Base-by-base conservation (phyloP, 2,329 filamentous ascomycete genomes). In the Aulographum hederae region DNA sequence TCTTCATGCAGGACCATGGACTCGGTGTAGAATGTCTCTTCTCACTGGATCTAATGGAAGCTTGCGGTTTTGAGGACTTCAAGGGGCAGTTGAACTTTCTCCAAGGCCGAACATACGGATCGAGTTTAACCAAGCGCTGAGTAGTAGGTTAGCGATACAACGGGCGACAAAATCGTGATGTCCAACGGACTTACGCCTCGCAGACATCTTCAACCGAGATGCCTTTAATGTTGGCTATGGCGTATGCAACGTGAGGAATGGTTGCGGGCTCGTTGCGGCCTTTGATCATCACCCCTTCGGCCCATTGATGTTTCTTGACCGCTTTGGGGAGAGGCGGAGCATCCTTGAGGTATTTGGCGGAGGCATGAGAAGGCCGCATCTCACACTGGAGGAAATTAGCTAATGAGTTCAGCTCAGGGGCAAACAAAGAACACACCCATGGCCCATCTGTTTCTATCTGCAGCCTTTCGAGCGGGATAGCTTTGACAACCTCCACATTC, bases 381-480 rank as follows among this genome's bases (percentile, higher is more conserved):
- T 98, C 89, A 48, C 89, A 98, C 79, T 61, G 32, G 16, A 25
- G 23, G 23, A 31, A 2, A 31, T 5, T 33, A 31, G 32, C 4
- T 13, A 5, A 8, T 13, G 10, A 11, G 10, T 15, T 14, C 16
- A 23, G 8, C 28, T 18, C 25, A 26, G 26, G 10, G 18, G 3
- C 6, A 26, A 16, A n/a, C 29, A 8, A 17, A 10, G 13, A n/a
- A 37, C 49, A 42, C 50, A 60, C 58, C 69, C 89, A 98, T 3
- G 89, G 89, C 2, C 89, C 89, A 50, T 98, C 89, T 0, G 89
- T 98, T 63, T 98, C 89, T 30, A 98, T 72, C 67, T 95, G 91
- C 33, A 98, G 54, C 29, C 75, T 60, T 34, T 85, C 73, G 8
- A 98, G 58, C 8, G 74, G 78, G 25, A 95, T 72, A 37, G 76